Evolutionary conservation across 148 eudicot genomes (phyloP).

Genomic region (Drosera capensis): DNA sequence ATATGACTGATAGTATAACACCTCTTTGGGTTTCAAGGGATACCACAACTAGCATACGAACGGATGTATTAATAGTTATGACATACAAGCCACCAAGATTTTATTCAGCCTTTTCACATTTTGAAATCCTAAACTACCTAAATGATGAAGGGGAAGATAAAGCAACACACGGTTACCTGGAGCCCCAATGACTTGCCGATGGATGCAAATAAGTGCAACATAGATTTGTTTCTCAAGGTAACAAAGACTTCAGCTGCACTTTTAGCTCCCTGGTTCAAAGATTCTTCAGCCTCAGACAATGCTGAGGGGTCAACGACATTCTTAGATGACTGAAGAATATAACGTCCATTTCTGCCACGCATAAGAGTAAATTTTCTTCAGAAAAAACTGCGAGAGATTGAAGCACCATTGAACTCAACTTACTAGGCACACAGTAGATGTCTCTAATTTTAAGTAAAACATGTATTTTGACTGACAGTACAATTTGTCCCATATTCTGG

Average conservation of each 20-base stretch:
- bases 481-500: not conserved
- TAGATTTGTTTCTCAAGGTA: conserved; percentile 65
- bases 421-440: not conserved
- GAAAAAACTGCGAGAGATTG: not conserved
- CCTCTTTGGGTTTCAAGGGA: too few species aligned
- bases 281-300: conserved; percentile 71
- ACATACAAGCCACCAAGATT: too few species aligned
- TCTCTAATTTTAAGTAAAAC: not conserved
- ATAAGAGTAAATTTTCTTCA: conserved; percentile 1
- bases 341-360: conserved; percentile 65
- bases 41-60: too few species aligned
- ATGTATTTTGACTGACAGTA: not conserved
- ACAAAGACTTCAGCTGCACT: conserved; percentile 61
- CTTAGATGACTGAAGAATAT: conserved; percentile 66
- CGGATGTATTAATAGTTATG: too few species aligned
- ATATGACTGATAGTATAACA: too few species aligned
- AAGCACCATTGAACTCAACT: not conserved
- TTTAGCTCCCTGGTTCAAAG: conserved; percentile 66
- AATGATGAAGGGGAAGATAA: too few species aligned
- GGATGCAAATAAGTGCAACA: conserved; percentile 77
- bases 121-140: too few species aligned
- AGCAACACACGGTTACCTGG: conserved; percentile 35
- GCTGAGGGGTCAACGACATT: conserved; percentile 42
- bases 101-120: too few species aligned
- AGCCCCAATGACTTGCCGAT: conserved; percentile 86